Evolutionary conservation across 2,329 filamentous ascomycete species (phyloP).

Genomic region (Aspergillus felis): DNA sequence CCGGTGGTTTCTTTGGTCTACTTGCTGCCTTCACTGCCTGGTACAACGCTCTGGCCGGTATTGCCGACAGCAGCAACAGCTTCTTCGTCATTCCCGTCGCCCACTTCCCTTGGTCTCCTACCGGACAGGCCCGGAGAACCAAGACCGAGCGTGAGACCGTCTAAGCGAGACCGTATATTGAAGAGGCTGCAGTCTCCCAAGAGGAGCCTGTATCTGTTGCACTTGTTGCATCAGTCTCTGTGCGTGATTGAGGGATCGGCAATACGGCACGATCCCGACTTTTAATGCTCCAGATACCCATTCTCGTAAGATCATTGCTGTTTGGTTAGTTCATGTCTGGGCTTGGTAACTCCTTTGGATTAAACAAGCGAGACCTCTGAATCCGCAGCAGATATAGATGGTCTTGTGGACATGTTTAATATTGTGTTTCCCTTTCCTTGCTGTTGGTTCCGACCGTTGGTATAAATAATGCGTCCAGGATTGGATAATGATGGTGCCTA

Average conservation of each 20-base stretch:
- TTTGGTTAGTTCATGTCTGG: not conserved
- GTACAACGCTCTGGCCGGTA: slow-evolving; percentile 82
- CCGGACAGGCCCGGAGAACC: slow-evolving; percentile 59
- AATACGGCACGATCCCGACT: not conserved
- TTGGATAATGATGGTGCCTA: slow-evolving; percentile 8
- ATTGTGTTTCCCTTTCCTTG: slow-evolving; percentile 5
- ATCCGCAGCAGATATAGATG: slow-evolving; percentile 4
- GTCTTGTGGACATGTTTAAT: slow-evolving; percentile 7
- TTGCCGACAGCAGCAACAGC: slow-evolving; percentile 66
- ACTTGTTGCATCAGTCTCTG: not conserved
- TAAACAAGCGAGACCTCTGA: not conserved
- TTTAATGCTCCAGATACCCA: slow-evolving; percentile 35
- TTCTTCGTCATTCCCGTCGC: slow-evolving; percentile 92
- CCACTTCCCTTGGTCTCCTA: slow-evolving; percentile 92
- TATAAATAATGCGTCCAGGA: not conserved
- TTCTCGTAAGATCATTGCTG: slow-evolving; percentile 19
- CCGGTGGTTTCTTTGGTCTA: slow-evolving; percentile 76
- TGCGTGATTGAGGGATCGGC: not conserved
- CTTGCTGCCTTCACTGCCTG: slow-evolving; percentile 76
- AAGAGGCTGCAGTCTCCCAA: not conserved
- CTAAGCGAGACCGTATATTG: slow-evolving; percentile 15
- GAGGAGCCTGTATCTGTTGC: not conserved
- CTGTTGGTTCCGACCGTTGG: not conserved
- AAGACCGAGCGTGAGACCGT: slow-evolving; percentile 48
- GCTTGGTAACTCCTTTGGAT: not conserved